phyloP scores from a whole-genome alignment of 2,329 filamentous ascomycete genomes.

The Neonectria punicea region DNA sequence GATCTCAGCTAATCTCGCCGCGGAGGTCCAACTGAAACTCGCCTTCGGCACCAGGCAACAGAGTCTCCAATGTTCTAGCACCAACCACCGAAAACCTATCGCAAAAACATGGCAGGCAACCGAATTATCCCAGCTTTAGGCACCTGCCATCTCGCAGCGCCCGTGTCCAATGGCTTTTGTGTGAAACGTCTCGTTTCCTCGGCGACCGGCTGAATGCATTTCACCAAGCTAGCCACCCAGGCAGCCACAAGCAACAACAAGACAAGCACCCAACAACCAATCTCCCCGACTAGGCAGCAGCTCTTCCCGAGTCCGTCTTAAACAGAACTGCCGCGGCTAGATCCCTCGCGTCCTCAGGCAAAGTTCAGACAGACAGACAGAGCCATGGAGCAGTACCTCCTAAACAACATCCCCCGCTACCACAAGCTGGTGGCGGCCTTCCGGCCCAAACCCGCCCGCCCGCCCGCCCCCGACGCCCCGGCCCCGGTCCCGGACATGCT shows the following conservation, averaged over 20 bases:
- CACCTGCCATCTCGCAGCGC: background rate
- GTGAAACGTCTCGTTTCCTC: background rate
- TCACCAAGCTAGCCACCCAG: background rate
- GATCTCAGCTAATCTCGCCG: too few relatives aligned
- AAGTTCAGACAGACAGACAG: background rate
- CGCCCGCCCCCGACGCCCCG: conserved; percentile 8
- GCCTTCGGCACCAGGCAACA: background rate
- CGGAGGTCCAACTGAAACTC: background rate
- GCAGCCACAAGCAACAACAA: background rate
- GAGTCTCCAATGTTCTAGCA: background rate
- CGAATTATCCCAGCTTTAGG: background rate
- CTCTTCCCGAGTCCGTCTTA: background rate
- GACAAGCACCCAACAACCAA: background rate
- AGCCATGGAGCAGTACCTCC: conserved; percentile 48
- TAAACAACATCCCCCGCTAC: conserved; percentile 46
- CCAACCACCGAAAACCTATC: too few relatives aligned
- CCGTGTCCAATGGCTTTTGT: background rate
- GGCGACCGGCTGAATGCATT: background rate
- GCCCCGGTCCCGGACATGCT: conserved; percentile 43
- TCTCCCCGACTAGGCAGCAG: background rate
- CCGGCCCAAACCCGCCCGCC: conserved; percentile 36
- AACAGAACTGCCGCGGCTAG: background rate
- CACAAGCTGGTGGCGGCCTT: conserved; percentile 41
- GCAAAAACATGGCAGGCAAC: background rate
- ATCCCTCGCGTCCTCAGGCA: background rate